These are phyloP conservation scores for Russula sp. DNA, from an alignment of 768 basidiomycete genomes.

Conservation along the genomic window DNA sequence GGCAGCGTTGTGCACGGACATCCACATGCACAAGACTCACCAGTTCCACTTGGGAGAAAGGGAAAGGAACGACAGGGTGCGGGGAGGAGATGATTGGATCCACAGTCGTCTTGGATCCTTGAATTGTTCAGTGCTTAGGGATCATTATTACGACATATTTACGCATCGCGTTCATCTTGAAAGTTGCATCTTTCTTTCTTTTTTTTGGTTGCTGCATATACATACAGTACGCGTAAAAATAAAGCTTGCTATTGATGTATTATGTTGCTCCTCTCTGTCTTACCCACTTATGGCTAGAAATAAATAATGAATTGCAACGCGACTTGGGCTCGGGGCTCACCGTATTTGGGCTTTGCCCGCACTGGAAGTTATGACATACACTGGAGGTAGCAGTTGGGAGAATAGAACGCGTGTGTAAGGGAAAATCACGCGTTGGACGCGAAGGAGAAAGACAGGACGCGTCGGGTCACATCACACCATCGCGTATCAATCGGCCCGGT, in stretches of 20 bases:
- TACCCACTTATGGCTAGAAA: neutral
- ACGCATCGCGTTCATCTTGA: neutral
- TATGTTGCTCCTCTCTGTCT: neutral
- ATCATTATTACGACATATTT: neutral
- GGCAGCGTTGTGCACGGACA: constrained; percentile 1
- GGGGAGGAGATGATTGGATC: constrained; percentile 17
- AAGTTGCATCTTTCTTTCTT: neutral
- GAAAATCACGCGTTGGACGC: neutral
- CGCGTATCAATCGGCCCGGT: neutral
- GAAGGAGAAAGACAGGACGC: neutral
- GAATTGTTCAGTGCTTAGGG: neutral
- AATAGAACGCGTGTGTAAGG: neutral
- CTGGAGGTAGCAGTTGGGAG: neutral
- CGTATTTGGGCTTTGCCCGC: neutral
- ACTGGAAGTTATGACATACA: neutral
- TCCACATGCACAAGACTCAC: constrained; percentile 10
- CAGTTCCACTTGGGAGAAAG: constrained; percentile 21
- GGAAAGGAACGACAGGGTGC: constrained; percentile 22
- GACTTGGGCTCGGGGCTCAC: neutral
- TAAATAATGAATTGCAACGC: neutral
- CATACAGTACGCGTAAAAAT: constrained; percentile 13
- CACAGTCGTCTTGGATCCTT: neutral
- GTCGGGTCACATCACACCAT: constrained; percentile 7
- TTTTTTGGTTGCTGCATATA: neutral
- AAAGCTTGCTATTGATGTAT: constrained; percentile 21